Base-by-base conservation (phyloP, 2,329 filamentous ascomycete species). In the Colletotrichum neosansevieriae region DNA sequence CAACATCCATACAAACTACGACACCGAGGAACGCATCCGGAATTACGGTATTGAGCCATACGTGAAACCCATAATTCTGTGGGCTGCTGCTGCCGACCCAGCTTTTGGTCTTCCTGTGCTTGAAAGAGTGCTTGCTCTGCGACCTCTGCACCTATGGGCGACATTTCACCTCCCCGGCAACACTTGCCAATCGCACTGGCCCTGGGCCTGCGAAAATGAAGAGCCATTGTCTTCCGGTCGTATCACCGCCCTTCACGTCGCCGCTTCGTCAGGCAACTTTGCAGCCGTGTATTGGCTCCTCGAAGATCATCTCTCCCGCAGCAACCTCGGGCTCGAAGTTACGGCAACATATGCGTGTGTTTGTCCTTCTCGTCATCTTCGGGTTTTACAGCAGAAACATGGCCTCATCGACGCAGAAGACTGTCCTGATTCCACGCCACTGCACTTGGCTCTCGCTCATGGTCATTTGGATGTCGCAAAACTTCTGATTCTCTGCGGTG, bases 1-100 rank as follows among this genome's bases (percentile, higher is more conserved):
- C 45, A 60, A 60, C 34, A 50, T 60, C 32, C 42, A 50, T 10
- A 60, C 58, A 50, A 50, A 60, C 45, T 60, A 50, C 45, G 45
- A 60, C 7, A 24, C 32, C 11, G 32, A 60, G 6, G 58, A 60
- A 9, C 15, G 4, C n/a, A 15, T 34, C 2, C 34, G 58, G 9
- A 29, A 51, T 12, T 60, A 60, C 36, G 10, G 5, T 9, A 3
- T 42, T 0, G 13, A 47, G 15, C 58, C 58, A 6, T 60, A 60
- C 45, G 19, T 17, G 12, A 36, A 13, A 1, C 45, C 58, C 5
- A 51, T 60, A 6, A 45, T 51, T 3, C 58, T 60, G 19, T 60
- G 58, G 44, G 58, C 58, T 15, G 32, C 58, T 9, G 44, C 32
- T n/a, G 19, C 45, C 15, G 34, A 60, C 19, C 32, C 58, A 1